These are phyloP conservation scores for Thymus quinquecostatus DNA, from an alignment of 257 asterid genomes.

Conservation along the genomic window DNA sequence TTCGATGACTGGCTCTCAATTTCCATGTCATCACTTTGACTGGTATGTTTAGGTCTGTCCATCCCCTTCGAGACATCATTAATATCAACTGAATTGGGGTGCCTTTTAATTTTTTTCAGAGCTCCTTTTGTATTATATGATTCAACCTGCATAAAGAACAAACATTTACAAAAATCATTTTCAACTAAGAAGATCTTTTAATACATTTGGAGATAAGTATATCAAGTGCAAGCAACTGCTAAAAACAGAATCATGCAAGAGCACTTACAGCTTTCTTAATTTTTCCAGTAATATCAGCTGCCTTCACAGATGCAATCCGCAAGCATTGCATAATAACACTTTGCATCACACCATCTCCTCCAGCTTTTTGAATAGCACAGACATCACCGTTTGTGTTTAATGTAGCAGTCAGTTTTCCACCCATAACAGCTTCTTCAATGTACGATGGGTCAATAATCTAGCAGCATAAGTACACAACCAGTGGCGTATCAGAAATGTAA, in stretches of 20 bases:
- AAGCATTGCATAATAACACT: conserved; percentile 93
- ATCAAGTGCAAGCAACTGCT: conserved; percentile 22
- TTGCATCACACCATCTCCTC: conserved; percentile 81
- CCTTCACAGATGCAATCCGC: conserved; percentile 89
- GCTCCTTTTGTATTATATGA: conserved; percentile 66
- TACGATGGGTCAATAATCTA: conserved; percentile 94
- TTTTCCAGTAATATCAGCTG: conserved; percentile 84
- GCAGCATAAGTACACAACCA: conserved; percentile 28
- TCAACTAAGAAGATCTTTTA: background rate
- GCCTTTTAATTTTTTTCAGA: conserved; percentile 76
- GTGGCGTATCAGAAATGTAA: conserved; percentile 18
- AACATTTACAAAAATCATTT: conserved; percentile 5
- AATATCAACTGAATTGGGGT: conserved; percentile 53
- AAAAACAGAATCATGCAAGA: conserved; percentile 8
- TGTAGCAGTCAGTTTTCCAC: conserved; percentile 88
- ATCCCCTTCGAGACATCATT: conserved; percentile 40
- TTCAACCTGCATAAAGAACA: conserved; percentile 62
- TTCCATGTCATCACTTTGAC: conserved; percentile 54
- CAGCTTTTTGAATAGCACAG: conserved; percentile 94
- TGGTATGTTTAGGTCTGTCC: conserved; percentile 41
- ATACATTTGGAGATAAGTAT: conserved; percentile 3
- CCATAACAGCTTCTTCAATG: conserved; percentile 89
- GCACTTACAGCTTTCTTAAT: conserved; percentile 77
- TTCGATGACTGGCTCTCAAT: conserved; percentile 45
- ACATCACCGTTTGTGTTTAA: conserved; percentile 81